Evolutionary conservation across 169 alveolate genomes (phyloP).

Genomic region (Eimeria acervulina): DNA sequence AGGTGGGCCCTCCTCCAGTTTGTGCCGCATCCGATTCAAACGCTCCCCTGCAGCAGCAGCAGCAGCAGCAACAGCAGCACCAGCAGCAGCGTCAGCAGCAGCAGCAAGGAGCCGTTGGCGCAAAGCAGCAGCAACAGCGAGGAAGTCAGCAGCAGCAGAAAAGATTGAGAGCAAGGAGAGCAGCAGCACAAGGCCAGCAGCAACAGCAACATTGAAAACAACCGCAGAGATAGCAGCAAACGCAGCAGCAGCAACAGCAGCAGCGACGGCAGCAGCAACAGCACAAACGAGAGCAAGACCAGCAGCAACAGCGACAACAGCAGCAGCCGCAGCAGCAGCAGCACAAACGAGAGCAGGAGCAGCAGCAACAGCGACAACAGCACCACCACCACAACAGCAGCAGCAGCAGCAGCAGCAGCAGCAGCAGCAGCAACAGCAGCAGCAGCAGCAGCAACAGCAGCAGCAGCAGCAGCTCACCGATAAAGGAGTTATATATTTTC

Average conservation of each 20-base stretch:
- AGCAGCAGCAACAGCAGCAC: conserved; percentile 26
- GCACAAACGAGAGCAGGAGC: conserved; percentile 40
- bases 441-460: conserved; percentile 54
- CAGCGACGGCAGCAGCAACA: conserved; percentile 16
- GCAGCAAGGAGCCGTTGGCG: not conserved
- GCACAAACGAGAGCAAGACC: not conserved
- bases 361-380: conserved; percentile 3
- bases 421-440: conserved; percentile 46
- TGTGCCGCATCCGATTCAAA: conserved; percentile 56
- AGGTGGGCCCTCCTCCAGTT: conserved; percentile 4
- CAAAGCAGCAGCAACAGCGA: no score
- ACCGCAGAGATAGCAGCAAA: not conserved
- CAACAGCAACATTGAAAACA: not conserved
- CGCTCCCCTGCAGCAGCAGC: conserved; percentile 68
- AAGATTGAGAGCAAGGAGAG: not conserved
- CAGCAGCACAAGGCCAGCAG: not conserved
- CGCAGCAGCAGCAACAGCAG: not conserved
- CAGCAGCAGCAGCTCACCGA: conserved; percentile 38
- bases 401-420: conserved; percentile 1
- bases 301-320: not conserved
- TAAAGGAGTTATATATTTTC: conserved; percentile 5
- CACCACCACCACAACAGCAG: not conserved
- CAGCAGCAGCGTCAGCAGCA: conserved; percentile 18
- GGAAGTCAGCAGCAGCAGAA: not conserved
- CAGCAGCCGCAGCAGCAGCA: conserved; percentile 43